phyloP scores from a whole-genome alignment of 495 filamentous ascomycete genomes.

The Aspergillus sclerotioniger region DNA sequence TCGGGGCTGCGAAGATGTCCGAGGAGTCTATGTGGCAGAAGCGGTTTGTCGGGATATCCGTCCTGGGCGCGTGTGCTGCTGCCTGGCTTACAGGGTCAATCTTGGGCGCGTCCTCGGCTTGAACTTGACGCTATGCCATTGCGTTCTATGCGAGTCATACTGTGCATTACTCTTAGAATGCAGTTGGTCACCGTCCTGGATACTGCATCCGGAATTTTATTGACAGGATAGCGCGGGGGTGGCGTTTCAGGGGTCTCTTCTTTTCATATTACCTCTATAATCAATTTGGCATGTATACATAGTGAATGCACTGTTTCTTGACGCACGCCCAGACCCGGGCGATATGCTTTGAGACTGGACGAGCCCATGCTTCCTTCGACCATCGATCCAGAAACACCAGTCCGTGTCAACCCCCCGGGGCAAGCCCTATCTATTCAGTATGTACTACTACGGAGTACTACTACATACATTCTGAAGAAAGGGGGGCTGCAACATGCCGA shows the following conservation, averaged over 20 bases:
- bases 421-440: too few relatives aligned
- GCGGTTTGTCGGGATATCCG: conserved; percentile 62
- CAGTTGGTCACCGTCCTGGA: background rate
- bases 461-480: too few relatives aligned
- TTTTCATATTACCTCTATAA: background rate
- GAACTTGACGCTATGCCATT: conserved; percentile 4
- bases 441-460: too few relatives aligned
- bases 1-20: conserved; percentile 60
- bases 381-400: too few relatives aligned
- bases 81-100: conserved; percentile 64
- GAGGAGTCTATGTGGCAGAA: conserved; percentile 69
- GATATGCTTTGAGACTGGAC: background rate
- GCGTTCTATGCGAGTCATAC: too few relatives aligned
- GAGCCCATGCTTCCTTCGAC: too few relatives aligned
- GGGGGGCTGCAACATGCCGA: background rate
- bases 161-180: background rate
- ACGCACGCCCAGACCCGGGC: background rate
- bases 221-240: background rate
- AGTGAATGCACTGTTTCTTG: background rate
- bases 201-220: too few relatives aligned
- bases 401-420: too few relatives aligned
- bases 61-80: conserved; percentile 64
- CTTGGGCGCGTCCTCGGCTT: conserved; percentile 29
- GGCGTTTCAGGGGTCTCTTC: conserved; percentile 2
- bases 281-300: background rate